Evolutionary conservation across 495 filamentous ascomycete species (phyloP).

Genomic region (Tetracladium setigerum): DNA sequence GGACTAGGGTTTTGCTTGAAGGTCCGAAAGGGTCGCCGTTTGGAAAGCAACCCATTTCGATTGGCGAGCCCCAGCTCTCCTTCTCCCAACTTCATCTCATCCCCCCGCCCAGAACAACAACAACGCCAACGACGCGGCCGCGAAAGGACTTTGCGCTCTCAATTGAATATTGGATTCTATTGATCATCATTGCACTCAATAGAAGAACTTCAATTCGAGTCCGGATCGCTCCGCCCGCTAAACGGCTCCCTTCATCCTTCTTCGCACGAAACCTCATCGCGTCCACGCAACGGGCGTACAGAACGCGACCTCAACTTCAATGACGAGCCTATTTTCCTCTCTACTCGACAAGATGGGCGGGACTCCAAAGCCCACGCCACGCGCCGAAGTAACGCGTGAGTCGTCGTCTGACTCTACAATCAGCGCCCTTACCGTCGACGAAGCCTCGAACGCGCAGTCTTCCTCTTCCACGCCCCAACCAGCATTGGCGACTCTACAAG

Average conservation of each 20-base stretch:
- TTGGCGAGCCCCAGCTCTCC: no score
- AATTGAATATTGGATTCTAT: no score
- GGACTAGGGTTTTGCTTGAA: no score
- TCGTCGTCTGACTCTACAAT: slow-evolving; percentile 13
- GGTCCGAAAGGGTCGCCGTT: no score
- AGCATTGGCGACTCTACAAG: slow-evolving; percentile 28
- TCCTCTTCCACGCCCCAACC: slow-evolving; percentile 30
- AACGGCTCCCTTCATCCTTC: neutral
- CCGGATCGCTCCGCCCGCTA: neutral
- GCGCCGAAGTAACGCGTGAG: slow-evolving; percentile 13
- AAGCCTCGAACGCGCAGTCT: slow-evolving; percentile 5
- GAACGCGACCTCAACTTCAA: slow-evolving; percentile 58
- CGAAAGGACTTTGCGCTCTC: no score
- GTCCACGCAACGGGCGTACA: neutral
- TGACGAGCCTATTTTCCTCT: slow-evolving; percentile 41
- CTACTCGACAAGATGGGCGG: slow-evolving; percentile 10
- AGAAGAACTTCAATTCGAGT: no score
- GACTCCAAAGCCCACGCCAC: neutral
- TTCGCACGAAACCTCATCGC: neutral
- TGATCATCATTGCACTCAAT: no score
- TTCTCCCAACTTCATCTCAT: no score
- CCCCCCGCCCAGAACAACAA: no score
- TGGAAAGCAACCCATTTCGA: no score
- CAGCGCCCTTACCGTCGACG: slow-evolving; percentile 19
- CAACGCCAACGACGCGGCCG: no score